Evolutionary conservation across 176 grass and related monocot genomes (phyloP).

Genomic region (Ampelocalamus luodianensis): DNA sequence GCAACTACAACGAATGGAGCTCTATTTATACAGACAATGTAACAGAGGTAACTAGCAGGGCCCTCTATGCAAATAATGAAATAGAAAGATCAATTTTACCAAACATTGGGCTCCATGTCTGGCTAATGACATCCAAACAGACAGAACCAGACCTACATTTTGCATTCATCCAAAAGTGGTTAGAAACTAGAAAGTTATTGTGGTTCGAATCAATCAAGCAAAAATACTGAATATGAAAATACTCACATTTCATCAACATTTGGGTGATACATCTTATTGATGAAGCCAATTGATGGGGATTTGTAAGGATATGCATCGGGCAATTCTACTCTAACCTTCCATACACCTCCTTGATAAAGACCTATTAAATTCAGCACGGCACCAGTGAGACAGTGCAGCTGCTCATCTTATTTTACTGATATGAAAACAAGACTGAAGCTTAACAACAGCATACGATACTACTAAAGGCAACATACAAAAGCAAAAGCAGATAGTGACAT

Average conservation of each 20-base stretch:
- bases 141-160: constrained; percentile 86
- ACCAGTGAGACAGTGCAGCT: neutral
- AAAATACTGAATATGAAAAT: neutral
- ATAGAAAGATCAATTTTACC: constrained; percentile 47
- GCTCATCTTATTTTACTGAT: neutral
- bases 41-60: neutral
- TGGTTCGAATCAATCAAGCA: neutral
- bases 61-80: neutral
- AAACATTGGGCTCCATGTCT: constrained; percentile 99
- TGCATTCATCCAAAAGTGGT: neutral
- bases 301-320: constrained; percentile 93
- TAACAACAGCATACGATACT: neutral
- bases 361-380: constrained; percentile 49
- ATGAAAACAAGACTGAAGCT: constrained; percentile 3
- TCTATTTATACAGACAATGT: neutral
- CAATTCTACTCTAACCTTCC: constrained; percentile 87
- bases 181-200: neutral
- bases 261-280: constrained; percentile 95
- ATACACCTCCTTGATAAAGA: constrained; percentile 90
- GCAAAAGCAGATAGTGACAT: constrained; percentile 19
- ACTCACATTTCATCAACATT: constrained; percentile 97
- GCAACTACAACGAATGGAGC: neutral
- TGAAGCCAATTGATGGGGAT: constrained; percentile 82
- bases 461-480: neutral
- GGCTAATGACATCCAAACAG: constrained; percentile 97